phyloP scores from a whole-genome alignment of 805 yeast genomes.

The Schizosaccharomyces osmophilus region DNA sequence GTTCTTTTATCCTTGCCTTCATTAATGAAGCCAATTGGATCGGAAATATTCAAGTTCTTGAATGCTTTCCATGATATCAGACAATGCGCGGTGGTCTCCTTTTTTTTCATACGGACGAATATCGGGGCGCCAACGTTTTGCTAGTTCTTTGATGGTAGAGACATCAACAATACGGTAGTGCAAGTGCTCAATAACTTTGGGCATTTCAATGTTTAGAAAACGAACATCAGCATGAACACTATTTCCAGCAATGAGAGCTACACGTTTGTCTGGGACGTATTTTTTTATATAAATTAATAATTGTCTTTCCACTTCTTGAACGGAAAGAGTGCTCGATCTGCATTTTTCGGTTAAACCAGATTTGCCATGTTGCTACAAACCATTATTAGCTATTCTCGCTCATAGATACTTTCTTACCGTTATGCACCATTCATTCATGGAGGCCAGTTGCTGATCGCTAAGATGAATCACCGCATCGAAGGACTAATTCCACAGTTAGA shows the following conservation, averaged over 20 bases:
- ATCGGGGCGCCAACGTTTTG: conserved; percentile 47
- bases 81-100: conserved; percentile 60
- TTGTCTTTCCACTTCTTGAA: conserved; percentile 38
- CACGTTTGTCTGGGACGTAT: conserved; percentile 25
- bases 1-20: not conserved
- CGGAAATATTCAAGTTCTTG: conserved; percentile 20
- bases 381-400: not conserved
- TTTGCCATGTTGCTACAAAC: not conserved
- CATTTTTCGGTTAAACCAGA: conserved; percentile 58
- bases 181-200: conserved; percentile 30
- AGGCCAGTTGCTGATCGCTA: conserved; percentile 32
- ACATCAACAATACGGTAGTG: conserved; percentile 77
- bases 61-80: conserved; percentile 77
- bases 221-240: conserved; percentile 76
- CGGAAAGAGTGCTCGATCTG: conserved; percentile 26
- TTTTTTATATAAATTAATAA: conserved; percentile 34
- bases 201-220: conserved; percentile 67
- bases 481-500: conserved; percentile 8
- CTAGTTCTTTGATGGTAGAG: conserved; percentile 59
- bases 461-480: conserved; percentile 64
- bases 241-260: conserved; percentile 72
- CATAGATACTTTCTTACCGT: not conserved
- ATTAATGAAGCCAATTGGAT: not conserved
- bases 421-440: conserved; percentile 72
- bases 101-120: conserved; percentile 35